Evolutionary conservation across 2,329 filamentous ascomycete species (phyloP).

Genomic region (Ophiocordyceps camponoti-rufipedis): DNA sequence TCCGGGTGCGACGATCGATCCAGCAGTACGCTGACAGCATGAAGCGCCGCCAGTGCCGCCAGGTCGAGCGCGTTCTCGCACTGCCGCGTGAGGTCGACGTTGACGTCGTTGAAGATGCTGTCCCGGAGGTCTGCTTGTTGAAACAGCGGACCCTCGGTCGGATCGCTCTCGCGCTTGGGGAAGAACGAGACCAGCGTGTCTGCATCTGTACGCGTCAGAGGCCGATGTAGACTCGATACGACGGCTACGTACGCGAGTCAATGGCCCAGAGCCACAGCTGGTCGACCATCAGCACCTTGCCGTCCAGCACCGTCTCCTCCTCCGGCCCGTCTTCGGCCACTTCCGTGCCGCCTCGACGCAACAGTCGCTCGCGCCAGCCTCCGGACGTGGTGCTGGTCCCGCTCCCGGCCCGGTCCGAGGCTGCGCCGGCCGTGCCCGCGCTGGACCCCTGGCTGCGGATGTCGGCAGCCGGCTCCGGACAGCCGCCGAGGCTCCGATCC

Average conservation of each 20-base stretch:
- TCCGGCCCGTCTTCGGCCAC: slow-evolving; percentile 6
- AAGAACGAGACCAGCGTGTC: slow-evolving; percentile 36
- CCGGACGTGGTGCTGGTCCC: slow-evolving; percentile 6
- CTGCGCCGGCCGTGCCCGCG: slow-evolving; percentile 10
- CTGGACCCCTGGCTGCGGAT: slow-evolving; percentile 13
- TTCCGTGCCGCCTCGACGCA: slow-evolving; percentile 4
- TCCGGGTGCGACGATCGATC: slow-evolving; percentile 41
- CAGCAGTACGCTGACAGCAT: slow-evolving; percentile 42
- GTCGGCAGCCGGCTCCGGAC: slow-evolving; percentile 7
- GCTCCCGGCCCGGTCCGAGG: slow-evolving; percentile 10
- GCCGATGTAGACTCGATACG: no score
- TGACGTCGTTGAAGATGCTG: slow-evolving; percentile 47
- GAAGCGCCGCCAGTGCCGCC: slow-evolving; percentile 41
- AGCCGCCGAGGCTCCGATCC: slow-evolving; percentile 13
- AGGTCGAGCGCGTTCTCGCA: slow-evolving; percentile 45
- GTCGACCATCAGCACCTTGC: slow-evolving; percentile 48
- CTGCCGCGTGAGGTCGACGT: slow-evolving; percentile 42
- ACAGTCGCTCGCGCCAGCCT: slow-evolving; percentile 10
- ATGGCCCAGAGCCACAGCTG: slow-evolving; percentile 45
- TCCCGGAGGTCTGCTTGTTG: slow-evolving; percentile 43
- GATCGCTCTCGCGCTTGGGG: slow-evolving; percentile 32
- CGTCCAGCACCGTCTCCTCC: slow-evolving; percentile 25
- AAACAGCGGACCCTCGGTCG: slow-evolving; percentile 34
- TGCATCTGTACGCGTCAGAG: slow-evolving; percentile 6
- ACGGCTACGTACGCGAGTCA: slow-evolving; percentile 26